Conservation (phyloP, 176 grass and related monocot genomes). For the Poa annua region DNA sequence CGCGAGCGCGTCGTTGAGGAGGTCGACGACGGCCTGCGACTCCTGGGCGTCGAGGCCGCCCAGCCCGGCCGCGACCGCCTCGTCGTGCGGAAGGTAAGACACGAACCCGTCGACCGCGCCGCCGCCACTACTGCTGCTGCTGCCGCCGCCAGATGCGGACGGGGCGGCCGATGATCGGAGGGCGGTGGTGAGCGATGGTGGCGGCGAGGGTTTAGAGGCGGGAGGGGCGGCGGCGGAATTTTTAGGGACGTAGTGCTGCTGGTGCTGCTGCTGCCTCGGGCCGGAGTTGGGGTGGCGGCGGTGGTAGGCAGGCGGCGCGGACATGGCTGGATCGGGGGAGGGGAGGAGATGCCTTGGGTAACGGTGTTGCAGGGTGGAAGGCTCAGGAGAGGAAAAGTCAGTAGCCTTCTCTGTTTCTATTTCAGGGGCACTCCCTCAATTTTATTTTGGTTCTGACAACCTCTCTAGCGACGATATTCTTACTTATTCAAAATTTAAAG, state of each 20-base stretch:
- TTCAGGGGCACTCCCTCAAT: neutral
- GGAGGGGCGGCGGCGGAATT: conserved; percentile 30
- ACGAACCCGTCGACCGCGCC: conserved; percentile 54
- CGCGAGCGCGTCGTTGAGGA: conserved; percentile 74
- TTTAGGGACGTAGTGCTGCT: conserved; percentile 67
- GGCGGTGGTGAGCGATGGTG: conserved; percentile 60
- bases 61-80: conserved; percentile 84
- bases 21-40: conserved; percentile 90
- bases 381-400: neutral
- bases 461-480: neutral
- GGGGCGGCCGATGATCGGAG: conserved; percentile 61
- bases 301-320: conserved; percentile 43
- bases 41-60: conserved; percentile 82
- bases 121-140: neutral
- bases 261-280: conserved; percentile 36
- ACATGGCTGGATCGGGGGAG: conserved; percentile 58
- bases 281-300: conserved; percentile 45
- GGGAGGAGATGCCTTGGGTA: conserved; percentile 21
- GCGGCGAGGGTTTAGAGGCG: conserved; percentile 47
- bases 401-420: conserved; percentile 15
- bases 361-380: neutral
- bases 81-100: conserved; percentile 86
- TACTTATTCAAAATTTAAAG: neutral
- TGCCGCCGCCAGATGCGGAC: conserved; percentile 35
- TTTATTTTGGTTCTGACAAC: neutral